Base-by-base conservation (phyloP, 371 early-diverging fungal genomes). In the Syncephalastrum sp. region DNA sequence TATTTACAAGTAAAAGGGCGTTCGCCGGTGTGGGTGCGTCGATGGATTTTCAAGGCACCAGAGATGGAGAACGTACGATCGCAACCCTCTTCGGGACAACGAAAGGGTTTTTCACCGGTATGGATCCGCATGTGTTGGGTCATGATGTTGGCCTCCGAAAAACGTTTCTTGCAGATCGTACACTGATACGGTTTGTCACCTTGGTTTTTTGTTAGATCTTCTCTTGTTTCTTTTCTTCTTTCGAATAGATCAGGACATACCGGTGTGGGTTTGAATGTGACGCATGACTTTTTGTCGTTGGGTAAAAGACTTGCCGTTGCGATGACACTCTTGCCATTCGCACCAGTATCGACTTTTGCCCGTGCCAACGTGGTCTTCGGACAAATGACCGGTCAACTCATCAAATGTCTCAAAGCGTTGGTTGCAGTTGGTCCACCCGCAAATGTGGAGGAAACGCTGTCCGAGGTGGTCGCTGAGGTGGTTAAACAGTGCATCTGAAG, bases 171-270 rank as follows among this genome's bases (percentile, higher is more conserved):
- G 64, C 95, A 95, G 16, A 82, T 57, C 19, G 71, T 75, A 63
- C 96, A 95, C 56, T 86, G 82, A 56, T 85, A 93, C 1, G 95
- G 95, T 65, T 91, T 91, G 59, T 89, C 90, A 10, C 92, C 92
- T 70, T 27, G n/a, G 5, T 29, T 33, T 8, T 33, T 33, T 10
- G 7, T 6, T 10, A 33, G 12, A 0, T 7, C 3, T 50, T 50
- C 23, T 5, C 1, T 16, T 25, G 4, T 25, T 5, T 49, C 17
- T 6, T 23, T 27, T 7, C 25, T n/a, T 24, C 27, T n/a, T 10
- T 50, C 25, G 23, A 27, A 17, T 42, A 6, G 2, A 33, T 8
- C 10, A 10, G 10, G 15, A 21, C 44, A 47, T 56, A 61, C 74
- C 71, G 8, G 87, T 87, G 70, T 91, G 94, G 23, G 90, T 91